Percentiles rank a stretch among this genome's conserved stretches.
Conservation (phyloP, 495 filamentous ascomycete species). For the Aspergillus hancockii region DNA sequence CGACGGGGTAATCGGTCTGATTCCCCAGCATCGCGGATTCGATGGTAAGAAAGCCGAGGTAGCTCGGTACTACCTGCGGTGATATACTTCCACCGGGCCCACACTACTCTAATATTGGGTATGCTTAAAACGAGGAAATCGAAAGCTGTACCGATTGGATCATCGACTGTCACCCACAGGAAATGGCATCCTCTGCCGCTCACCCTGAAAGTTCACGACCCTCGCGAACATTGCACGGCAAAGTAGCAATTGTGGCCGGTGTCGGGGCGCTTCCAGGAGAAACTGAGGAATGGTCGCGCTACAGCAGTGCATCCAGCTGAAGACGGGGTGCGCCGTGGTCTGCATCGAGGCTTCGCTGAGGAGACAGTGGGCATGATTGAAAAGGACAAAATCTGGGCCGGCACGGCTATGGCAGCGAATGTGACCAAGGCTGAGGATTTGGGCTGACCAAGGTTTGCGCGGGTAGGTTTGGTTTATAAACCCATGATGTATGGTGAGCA, state of each 20-base stretch:
- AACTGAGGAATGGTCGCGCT: conserved; percentile 61
- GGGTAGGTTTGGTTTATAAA: conserved; percentile 57
- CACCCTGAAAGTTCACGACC: conserved; percentile 14
- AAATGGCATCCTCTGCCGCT: too few species aligned
- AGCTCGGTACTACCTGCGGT: too few species aligned
- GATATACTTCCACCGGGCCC: too few species aligned
- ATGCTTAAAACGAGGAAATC: too few species aligned
- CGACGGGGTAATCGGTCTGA: too few species aligned
- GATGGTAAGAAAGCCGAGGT: too few species aligned
- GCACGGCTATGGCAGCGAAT: conserved; percentile 46
- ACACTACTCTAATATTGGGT: too few species aligned
- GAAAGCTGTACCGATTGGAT: too few species aligned
- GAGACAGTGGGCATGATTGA: conserved; percentile 51
- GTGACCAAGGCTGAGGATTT: conserved; percentile 50
- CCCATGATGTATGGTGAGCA: conserved; percentile 55
- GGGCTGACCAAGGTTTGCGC: too few species aligned
- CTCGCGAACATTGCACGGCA: conserved; percentile 36
- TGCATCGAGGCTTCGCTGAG: conserved; percentile 53
- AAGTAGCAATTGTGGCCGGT: conserved; percentile 60
- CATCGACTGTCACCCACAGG: too few species aligned
- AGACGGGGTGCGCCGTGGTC: conserved; percentile 53
- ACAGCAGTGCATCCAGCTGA: conserved; percentile 57
- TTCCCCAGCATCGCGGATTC: too few species aligned
- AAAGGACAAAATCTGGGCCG: conserved; percentile 27
- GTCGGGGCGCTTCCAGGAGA: conserved; percentile 54